Percentiles rank a stretch among this genome's conserved stretches.
Evolutionary conservation across 1,284 basidiomycete genomes (phyloP).

Genomic region (Phellinidium pouzarii): DNA sequence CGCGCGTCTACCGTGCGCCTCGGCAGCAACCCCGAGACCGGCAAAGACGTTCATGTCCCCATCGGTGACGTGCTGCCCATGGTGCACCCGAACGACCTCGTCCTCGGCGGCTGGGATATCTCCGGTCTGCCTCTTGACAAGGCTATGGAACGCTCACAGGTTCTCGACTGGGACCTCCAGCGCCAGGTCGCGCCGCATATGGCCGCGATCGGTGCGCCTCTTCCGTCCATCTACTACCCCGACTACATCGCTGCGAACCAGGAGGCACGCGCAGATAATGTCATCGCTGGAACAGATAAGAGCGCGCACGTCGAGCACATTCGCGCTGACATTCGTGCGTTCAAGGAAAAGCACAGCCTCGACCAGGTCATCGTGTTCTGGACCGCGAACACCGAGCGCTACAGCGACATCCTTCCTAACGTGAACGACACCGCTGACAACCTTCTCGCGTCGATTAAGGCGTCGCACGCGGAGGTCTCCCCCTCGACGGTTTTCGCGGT

Average conservation of each 20-base stretch:
- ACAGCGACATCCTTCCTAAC: conserved; percentile 90
- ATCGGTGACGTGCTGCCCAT: conserved; percentile 93
- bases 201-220: conserved; percentile 74
- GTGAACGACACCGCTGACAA: conserved; percentile 95
- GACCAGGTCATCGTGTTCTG: conserved; percentile 92
- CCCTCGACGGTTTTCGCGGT: conserved; percentile 96
- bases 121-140: conserved; percentile 80
- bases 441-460: conserved; percentile 77
- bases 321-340: conserved; percentile 88
- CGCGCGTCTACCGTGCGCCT: conserved; percentile 93
- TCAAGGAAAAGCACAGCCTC: conserved; percentile 81
- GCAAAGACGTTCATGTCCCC: conserved; percentile 92
- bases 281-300: conserved; percentile 85
- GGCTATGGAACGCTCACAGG: conserved; percentile 91
- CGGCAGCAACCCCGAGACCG: conserved; percentile 75
- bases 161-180: conserved; percentile 96
- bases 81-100: conserved; percentile 98
- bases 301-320: conserved; percentile 89
- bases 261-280: conserved; percentile 90
- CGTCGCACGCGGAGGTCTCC: conserved; percentile 87
- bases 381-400: conserved; percentile 99
- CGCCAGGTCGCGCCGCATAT: conserved; percentile 89
- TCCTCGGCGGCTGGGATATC: conserved; percentile 98
- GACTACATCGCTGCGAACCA: conserved; percentile 98
- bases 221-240: conserved; percentile 94